Evolutionary conservation across 2,329 filamentous ascomycete genomes (phyloP), one percentile per base, ranked within the genome.

Genomic region (Cladosporium sp.): DNA sequence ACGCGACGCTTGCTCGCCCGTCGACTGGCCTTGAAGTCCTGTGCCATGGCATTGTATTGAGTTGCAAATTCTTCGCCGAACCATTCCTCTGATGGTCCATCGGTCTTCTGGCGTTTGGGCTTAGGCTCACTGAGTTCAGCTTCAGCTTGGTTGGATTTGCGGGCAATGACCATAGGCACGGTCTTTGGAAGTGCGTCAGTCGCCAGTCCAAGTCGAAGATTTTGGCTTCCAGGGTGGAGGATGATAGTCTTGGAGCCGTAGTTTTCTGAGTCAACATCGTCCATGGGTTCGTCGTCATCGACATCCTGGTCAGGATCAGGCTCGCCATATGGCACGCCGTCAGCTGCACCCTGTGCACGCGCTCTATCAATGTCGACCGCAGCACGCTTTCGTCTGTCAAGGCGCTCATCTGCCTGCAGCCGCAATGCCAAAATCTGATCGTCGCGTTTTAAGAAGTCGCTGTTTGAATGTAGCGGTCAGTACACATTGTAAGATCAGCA

Each of bases 401-500:
- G 84, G 52, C 86, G 88, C 66, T 93, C 91, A 73, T 99, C 94
- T 74, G 87, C 88, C 68, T 96, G 91, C 15, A 96, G 83, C 69
- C 94, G 87, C 58, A 93, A 85, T 12, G 93, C 91, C 36, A 99
- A 85, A 60, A 96, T 87, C 77, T 99, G 94, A 69, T 97, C 94
- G 78, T 99, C 94, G 70, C 93, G 88, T 79, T 99, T 99, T 77
- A 99, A 89, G 69, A 96, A 99, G 72, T 99, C 94, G 61, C 92
- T 96, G 66, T 34, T 56, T 28, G 30, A 36, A 56, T 6, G 38
- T 11, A 50, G 43, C 14, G 19, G 51, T 56, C 30, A 57, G 54
- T 30, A 47, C 54, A 38, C 19, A 17, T 17, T 17, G 22, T 47
- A 14, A 11, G 1, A 3, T 14, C 9, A 30, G 2, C 56, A 36